A percentile compares a stretch with the other conserved stretches of the same genome.
Evolutionary conservation across 768 basidiomycete genomes (phyloP).

Genomic region (Galerina sulciceps): DNA sequence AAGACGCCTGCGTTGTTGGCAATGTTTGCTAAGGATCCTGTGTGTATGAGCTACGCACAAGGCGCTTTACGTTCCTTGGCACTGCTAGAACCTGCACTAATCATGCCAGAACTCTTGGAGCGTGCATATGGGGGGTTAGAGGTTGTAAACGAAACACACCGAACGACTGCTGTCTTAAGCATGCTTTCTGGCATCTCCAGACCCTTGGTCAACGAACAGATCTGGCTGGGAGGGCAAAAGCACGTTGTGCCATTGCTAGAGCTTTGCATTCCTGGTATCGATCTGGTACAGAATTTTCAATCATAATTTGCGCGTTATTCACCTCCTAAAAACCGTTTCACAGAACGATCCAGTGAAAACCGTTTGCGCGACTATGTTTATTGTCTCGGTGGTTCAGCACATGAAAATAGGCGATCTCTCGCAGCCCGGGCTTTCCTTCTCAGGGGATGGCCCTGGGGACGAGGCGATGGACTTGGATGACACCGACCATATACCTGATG

Average conservation of each 20-base stretch:
- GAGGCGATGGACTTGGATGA: constrained; percentile 58
- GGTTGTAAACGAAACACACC: constrained; percentile 91
- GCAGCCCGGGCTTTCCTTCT: constrained; percentile 57
- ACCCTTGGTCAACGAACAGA: constrained; percentile 73
- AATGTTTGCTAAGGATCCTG: constrained; percentile 87
- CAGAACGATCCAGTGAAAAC: constrained; percentile 86
- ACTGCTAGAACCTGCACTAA: constrained; percentile 77
- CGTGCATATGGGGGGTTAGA: constrained; percentile 92
- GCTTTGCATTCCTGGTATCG: constrained; percentile 89
- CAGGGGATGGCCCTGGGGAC: constrained; percentile 56
- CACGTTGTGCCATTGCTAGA: constrained; percentile 88
- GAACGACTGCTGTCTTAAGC: constrained; percentile 89
- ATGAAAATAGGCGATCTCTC: constrained; percentile 82
- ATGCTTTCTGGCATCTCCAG: constrained; percentile 79
- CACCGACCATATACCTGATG: constrained; percentile 55
- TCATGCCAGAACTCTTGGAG: constrained; percentile 92
- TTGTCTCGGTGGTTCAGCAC: constrained; percentile 71
- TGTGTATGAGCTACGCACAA: constrained; percentile 83
- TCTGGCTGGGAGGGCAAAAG: constrained; percentile 88
- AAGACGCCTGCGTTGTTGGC: constrained; percentile 88
- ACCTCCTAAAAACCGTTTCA: background rate
- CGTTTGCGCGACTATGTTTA: constrained; percentile 79
- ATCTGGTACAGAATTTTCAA: constrained; percentile 57
- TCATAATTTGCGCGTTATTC: background rate
- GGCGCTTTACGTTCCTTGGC: constrained; percentile 78